These are phyloP conservation scores for Tricladium varicosporioides DNA, from an alignment of 2,329 filamentous ascomycete species.

Conservation along the genomic window DNA sequence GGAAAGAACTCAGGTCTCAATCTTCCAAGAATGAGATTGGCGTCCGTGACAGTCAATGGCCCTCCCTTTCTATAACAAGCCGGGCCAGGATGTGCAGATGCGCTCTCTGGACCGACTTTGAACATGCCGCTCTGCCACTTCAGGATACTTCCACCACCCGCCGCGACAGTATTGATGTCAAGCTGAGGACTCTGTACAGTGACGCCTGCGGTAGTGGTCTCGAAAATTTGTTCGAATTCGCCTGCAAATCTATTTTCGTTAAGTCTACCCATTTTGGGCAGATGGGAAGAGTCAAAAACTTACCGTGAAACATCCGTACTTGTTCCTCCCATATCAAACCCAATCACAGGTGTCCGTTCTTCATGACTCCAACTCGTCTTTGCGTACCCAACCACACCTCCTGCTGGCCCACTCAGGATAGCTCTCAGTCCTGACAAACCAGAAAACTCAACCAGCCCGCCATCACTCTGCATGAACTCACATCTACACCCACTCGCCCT, in stretches of 20 bases:
- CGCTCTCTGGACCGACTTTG: slow-evolving; percentile 85
- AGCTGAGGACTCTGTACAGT: slow-evolving; percentile 90
- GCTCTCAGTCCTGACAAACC: slow-evolving; percentile 71
- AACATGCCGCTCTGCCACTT: slow-evolving; percentile 91
- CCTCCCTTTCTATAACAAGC: slow-evolving; percentile 90
- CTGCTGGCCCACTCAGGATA: slow-evolving; percentile 84
- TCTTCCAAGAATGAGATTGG: slow-evolving; percentile 81
- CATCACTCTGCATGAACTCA: slow-evolving; percentile 76
- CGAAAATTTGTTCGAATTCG: slow-evolving; percentile 88
- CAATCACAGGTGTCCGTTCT: slow-evolving; percentile 83
- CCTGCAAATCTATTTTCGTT: slow-evolving; percentile 72
- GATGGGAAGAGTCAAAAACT: no score
- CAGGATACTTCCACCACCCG: slow-evolving; percentile 79
- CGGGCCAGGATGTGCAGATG: slow-evolving; percentile 84
- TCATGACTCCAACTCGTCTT: slow-evolving; percentile 82
- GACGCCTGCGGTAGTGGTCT: slow-evolving; percentile 90
- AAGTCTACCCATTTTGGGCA: no score
- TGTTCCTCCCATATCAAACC: slow-evolving; percentile 88
- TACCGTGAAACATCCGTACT: slow-evolving; percentile 69
- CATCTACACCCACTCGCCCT: slow-evolving; percentile 59
- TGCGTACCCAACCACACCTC: slow-evolving; percentile 89
- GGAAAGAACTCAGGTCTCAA: slow-evolving; percentile 90
- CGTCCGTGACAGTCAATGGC: slow-evolving; percentile 86
- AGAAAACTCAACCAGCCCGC: slow-evolving; percentile 58
- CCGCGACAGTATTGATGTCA: slow-evolving; percentile 93